Evolutionary conservation across 495 filamentous ascomycete genomes (phyloP).

Genomic region (Echria macrotheca): DNA sequence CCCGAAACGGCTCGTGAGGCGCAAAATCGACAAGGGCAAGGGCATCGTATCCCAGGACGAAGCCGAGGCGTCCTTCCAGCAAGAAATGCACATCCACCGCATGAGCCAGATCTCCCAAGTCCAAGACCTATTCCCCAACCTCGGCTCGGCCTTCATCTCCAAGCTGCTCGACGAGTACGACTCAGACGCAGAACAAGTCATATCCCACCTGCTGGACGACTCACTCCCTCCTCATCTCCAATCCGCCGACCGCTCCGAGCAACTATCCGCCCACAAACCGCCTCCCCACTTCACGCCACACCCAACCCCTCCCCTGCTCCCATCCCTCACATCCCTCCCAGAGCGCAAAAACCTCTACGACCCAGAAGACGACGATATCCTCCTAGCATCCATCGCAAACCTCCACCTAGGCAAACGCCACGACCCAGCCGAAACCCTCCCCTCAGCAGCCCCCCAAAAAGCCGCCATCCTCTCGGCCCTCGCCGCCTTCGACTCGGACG

Average conservation of each 20-base stretch:
- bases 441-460: constrained; percentile 61
- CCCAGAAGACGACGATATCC: constrained; percentile 73
- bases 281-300: constrained; percentile 30
- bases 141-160: constrained; percentile 77
- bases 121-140: constrained; percentile 87
- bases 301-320: constrained; percentile 35
- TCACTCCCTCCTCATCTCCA: constrained; percentile 61
- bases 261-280: constrained; percentile 36
- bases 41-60: constrained; percentile 41
- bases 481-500: constrained; percentile 85
- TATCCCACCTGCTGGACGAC: constrained; percentile 79
- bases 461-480: constrained; percentile 88
- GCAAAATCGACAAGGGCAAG: constrained; percentile 66
- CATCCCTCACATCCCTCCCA: constrained; percentile 31
- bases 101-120: constrained; percentile 81
- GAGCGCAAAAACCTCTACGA: constrained; percentile 62
- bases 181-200: constrained; percentile 72
- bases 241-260: constrained; percentile 48
- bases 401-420: constrained; percentile 71
- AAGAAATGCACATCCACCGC: constrained; percentile 67
- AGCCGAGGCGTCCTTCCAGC: constrained; percentile 32
- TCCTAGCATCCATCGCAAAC: constrained; percentile 53
- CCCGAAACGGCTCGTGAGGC: constrained; percentile 44
- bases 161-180: constrained; percentile 73
- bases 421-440: constrained; percentile 55